Evolutionary conservation across 2,329 filamentous ascomycete genomes (phyloP).

Genomic region (Cercospora sesami): DNA sequence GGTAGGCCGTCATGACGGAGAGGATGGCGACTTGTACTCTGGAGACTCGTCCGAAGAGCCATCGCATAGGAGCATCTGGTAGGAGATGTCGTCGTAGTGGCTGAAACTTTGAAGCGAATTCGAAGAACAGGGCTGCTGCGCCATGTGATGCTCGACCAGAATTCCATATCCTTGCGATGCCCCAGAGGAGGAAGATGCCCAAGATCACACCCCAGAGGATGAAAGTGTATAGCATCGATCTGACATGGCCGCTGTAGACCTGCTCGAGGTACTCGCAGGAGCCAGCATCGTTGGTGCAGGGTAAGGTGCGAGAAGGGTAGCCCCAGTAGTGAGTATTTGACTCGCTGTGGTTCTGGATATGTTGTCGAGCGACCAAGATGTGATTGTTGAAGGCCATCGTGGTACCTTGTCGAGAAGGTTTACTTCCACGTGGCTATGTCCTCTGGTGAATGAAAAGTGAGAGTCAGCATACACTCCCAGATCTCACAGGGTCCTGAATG

Average conservation of each 20-base stretch:
- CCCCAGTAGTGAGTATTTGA: constrained; percentile 54
- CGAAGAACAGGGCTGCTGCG: constrained; percentile 25
- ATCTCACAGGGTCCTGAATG: constrained; percentile 3
- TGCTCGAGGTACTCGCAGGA: constrained; percentile 60
- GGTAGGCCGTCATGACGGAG: constrained; percentile 58
- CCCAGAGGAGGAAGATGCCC: constrained; percentile 50
- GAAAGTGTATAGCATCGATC: constrained; percentile 57
- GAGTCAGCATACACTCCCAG: not conserved
- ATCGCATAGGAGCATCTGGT: constrained; percentile 55
- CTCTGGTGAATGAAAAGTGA: not conserved
- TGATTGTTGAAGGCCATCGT: not conserved
- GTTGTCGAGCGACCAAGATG: constrained; percentile 15
- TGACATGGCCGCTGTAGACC: constrained; percentile 56
- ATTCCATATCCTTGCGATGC: constrained; percentile 37
- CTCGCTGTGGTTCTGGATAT: constrained; percentile 37
- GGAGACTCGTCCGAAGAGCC: constrained; percentile 67
- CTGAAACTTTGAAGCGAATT: constrained; percentile 16
- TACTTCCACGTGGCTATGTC: constrained; percentile 4
- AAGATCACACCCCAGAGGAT: constrained; percentile 59
- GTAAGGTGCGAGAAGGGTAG: constrained; percentile 55
- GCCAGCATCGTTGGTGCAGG: constrained; percentile 59
- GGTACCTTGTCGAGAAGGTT: not conserved
- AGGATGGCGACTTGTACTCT: constrained; percentile 67
- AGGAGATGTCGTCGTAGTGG: constrained; percentile 48
- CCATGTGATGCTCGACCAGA: constrained; percentile 23